Base-by-base conservation (phyloP, 2,329 filamentous ascomycete genomes). In the Arthrocladium fulminans region DNA sequence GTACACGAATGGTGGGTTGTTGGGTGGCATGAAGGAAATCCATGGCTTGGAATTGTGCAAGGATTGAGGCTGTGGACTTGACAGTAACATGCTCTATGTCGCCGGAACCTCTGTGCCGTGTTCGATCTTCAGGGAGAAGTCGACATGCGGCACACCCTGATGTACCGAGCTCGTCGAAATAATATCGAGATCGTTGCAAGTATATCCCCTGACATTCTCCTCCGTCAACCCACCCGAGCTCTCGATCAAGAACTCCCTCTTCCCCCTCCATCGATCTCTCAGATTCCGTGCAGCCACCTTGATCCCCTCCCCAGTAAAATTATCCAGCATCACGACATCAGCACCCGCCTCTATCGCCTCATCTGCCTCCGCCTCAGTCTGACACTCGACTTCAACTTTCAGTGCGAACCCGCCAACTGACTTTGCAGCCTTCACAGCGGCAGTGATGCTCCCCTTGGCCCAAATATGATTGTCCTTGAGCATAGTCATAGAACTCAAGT, bases 401-500 rank as follows among this genome's bases (percentile, higher is more conserved):
- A 95, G 75, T 34, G 86, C 81, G 67, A 97, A 98, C 0, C 92
- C 92, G 7, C 82, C 90, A 0, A 84, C 87, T 9, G 81, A 75
- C 64, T 87, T 87, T 20, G 92, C 92, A 2, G 90, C 87, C 34
- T 73, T 73, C 20, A 98, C 89, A 4, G 92, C 92, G 19, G 85
- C 80, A 1, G 84, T 81, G 65, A 98, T 97, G 63, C 84, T 55
- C 1, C 60, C 60, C 46, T 63, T 64, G 54, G 87, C 88, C 84
- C 90, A 96, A 49, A 98, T 84, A 68, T 98, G 92, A 68, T 98
- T 98, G 69, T 98, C 92, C 73, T 98, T 98, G 56, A 98, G 76
- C 92, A 98, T 98, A 49, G 89, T 89, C 92, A 98, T 97, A 55
- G 83, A 79, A 65, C 81, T 86, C 49, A 98, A 73, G 65, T 98